phyloP scores from a whole-genome alignment of 768 basidiomycete genomes.

The Tricholomella constricta region DNA sequence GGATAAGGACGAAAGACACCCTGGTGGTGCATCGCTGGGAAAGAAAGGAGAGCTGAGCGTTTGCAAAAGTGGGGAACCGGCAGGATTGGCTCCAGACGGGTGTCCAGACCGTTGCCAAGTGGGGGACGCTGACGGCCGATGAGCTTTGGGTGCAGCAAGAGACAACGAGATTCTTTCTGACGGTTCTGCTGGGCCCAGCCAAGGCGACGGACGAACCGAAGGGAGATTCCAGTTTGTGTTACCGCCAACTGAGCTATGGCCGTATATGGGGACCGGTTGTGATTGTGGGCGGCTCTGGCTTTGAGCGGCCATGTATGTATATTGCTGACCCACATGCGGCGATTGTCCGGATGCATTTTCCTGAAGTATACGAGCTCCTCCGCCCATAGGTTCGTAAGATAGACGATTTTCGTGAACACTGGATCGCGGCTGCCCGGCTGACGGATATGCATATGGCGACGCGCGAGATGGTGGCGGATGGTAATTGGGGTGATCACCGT shows the following conservation, averaged over 20 bases:
- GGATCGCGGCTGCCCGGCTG: neutral
- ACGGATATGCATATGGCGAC: conserved; percentile 17
- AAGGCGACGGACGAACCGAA: conserved; percentile 10
- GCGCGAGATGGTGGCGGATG: conserved; percentile 26
- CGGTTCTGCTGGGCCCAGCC: conserved; percentile 13
- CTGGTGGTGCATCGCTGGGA: conserved; percentile 40
- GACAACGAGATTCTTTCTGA: conserved; percentile 4
- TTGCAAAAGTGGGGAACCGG: conserved; percentile 37
- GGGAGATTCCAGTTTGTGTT: conserved; percentile 12
- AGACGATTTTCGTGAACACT: conserved; percentile 6
- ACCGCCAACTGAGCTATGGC: neutral
- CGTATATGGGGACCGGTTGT: conserved; percentile 7
- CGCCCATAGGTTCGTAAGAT: conserved; percentile 1
- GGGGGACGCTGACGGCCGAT: neutral
- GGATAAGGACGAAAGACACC: conserved; percentile 31
- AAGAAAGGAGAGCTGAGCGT: conserved; percentile 62
- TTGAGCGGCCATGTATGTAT: conserved; percentile 11
- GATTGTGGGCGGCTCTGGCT: conserved; percentile 9
- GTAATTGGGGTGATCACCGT: conserved; percentile 29
- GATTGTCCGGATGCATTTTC: conserved; percentile 4
- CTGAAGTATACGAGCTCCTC: conserved; percentile 1
- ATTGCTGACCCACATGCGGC: neutral
- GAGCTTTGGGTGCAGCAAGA: conserved; percentile 6
- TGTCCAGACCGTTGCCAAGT: conserved; percentile 14
- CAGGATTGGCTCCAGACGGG: conserved; percentile 17